phyloP scores from a whole-genome alignment of 1,139 yeast genomes.

The Blastobotrys persicus region DNA sequence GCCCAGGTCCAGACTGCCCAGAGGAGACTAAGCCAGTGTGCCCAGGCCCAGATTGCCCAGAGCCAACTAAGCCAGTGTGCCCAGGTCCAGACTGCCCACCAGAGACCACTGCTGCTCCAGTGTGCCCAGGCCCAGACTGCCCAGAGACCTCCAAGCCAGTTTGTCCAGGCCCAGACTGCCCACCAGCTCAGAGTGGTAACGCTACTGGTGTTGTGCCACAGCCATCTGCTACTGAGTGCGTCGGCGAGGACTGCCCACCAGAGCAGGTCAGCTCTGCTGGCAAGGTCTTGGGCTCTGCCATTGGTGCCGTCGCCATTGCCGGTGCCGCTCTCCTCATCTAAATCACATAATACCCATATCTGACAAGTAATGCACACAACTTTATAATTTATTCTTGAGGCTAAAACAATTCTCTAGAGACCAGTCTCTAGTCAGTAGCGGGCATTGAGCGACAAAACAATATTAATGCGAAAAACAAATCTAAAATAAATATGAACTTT shows the following conservation, averaged over 20 bases:
- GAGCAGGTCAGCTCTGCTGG: conserved; percentile 16
- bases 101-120: conserved; percentile 5
- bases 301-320: conserved; percentile 23
- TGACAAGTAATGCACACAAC: no score
- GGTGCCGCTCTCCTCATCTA: conserved; percentile 23
- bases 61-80: conserved; percentile 2
- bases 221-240: conserved; percentile 6
- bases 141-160: conserved; percentile 5
- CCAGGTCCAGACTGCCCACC: conserved; percentile 3
- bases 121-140: conserved; percentile 7
- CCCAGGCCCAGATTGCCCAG: conserved; percentile 6
- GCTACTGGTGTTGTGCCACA: conserved; percentile 3
- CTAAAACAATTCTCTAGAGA: no score
- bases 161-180: conserved; percentile 6
- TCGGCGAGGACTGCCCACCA: not conserved
- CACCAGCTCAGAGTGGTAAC: not conserved
- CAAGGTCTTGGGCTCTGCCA: conserved; percentile 18
- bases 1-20: conserved; percentile 1
- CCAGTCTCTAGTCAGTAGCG: no score
- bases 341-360: conserved; percentile 8
- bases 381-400: no score
- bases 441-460: no score
- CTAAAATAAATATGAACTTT: no score
- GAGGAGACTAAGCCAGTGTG: not conserved
- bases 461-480: no score